Base-by-base conservation (phyloP, 768 basidiomycete genomes). In the Naematelia encephala region DNA sequence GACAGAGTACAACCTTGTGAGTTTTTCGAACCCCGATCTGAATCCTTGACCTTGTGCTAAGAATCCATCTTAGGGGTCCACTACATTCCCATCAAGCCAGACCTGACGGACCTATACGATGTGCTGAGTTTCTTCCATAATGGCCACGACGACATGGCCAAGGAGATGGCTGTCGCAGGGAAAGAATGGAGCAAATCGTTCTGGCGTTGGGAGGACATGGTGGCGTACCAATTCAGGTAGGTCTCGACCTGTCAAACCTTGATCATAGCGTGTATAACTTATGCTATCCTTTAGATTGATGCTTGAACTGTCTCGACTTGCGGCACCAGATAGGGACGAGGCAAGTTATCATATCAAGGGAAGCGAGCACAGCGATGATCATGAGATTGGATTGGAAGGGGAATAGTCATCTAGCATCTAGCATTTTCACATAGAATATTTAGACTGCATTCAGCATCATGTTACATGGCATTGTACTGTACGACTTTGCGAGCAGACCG, bases 41-140 rank as follows among this genome's bases (percentile, higher is more conserved):
- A n/a, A n/a, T n/a, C 27, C 19, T 27, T 23, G 26, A 14, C 29
- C 25, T 2, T n/a, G 2, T 4, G 5, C 13, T 39, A 39, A n/a
- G n/a, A n/a, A n/a, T n/a, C 16, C 34, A 39, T 16, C n/a, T 12
- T 30, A 63, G 61, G 73, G 73, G 64, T 74, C 10, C 69, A 66
- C 63, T 78, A 79, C 62, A 64, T 79, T 12, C 78, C 78, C 2
- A 64, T 78, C 69, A 80, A 78, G 62, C 64, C 76, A 34, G 78
- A 78, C 62, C 69, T 78, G 49, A 73, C 73, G 3, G 79, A 80
- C 60, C 56, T 80, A 21, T 80, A 80, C 70, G 79, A 80, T 59
- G 70, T 75, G 52, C 52, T 76, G 34, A 63, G 67, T 0, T 76
- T 76, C 57, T 72, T 75, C 65, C 22, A 61, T 43, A 66, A 63